Evolutionary conservation across 176 grass and related monocot species (phyloP), one percentile per base, ranked within the genome.

Genomic region (Oryza australiensis): DNA sequence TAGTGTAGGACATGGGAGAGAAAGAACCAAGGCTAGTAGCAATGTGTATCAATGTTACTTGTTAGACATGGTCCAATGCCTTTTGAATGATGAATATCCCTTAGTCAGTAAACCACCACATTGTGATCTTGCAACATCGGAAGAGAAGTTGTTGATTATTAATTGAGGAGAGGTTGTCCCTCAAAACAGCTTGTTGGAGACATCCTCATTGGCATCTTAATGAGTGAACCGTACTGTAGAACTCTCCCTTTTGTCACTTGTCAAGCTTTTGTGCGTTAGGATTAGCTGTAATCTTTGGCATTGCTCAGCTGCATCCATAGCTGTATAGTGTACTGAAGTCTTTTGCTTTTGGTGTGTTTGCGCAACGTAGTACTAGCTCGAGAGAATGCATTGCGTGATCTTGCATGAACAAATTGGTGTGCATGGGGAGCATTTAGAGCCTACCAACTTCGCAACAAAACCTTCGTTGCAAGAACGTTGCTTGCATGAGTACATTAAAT

Each of bases 361-460:
- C 38, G 6, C 20, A n/a, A 57, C 53, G 55, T 60, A 60, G 53
- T 37, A 35, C 3, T 62, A 12, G 48, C 4, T 64, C 32, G 66
- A 26, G 43, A 26, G 7, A 24, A 59, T 12, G 71, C 37, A 22
- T 57, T 40, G 35, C 35, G 7, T 37, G 33, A 53, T 53, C 48
- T 59, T 30, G 80, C 70, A 51, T 38, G 86, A 69, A 24, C 26
- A 22, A 43, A 49, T 68, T 0, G 59, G 66, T 86, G 75, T 86
- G 88, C 88, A 90, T 90, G 88, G 84, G 40, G 3, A 75, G 80
- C 84, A 90, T 83, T 90, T 41, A 38, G 67, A 80, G 62, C 68
- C 24, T 26, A 90, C 78, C 78, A 72, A 89, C 87, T 29, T 82
- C 0, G 35, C 72, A 57, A 72, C 78, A 77, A 82, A 77, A 82